Evolutionary conservation across 1,139 yeast genomes (phyloP), one percentile per base, ranked within the genome.

Genomic region (Pichia norvegensis): DNA sequence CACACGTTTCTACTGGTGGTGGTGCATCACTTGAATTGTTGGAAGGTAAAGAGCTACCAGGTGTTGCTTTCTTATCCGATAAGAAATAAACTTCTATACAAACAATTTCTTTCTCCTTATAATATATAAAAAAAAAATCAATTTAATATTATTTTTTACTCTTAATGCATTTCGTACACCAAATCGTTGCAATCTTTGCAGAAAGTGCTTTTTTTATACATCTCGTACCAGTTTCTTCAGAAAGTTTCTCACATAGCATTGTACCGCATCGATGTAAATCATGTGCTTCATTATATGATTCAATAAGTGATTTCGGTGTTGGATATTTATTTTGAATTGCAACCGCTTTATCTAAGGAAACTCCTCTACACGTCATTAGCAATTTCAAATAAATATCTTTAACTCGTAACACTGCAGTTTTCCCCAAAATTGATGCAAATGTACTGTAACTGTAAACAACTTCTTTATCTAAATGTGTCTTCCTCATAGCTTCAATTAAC

Each of bases 1-100:
- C 96, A 47, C 97, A 90, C 72, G 96, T 90, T 56, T 88, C 97
- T 57, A 90, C 97, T 55, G 97, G 97, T 73, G 97, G 97, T 73
- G 97, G 97, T 79, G 97, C 97, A 57, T 88, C 97, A 52, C 79
- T 90, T 68, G 97, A 90, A 73, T 82, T 90, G 68, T 82, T 90
- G 67, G 97, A 90, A 76, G 97, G 97, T 74, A 90, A 90, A 80
- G 94, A 78, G 59, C 79, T 90, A 65, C 97, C 97, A 59, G 97
- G 97, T 79, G 97, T 90, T 57, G 79, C 46, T 35, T 55, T 54
- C 54, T 49, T 55, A 42, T 52, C 57, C 21, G 45, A 53, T 43
- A 55, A 55, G 44, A 19, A 43, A 31, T 27, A 13, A 27, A 10
- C 14, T 4, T 3, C 14, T 11, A 27, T n/a, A 10, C 23, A 21